Conservation (phyloP, 2,329 filamentous ascomycete species). For the Beauveria sp. region DNA sequence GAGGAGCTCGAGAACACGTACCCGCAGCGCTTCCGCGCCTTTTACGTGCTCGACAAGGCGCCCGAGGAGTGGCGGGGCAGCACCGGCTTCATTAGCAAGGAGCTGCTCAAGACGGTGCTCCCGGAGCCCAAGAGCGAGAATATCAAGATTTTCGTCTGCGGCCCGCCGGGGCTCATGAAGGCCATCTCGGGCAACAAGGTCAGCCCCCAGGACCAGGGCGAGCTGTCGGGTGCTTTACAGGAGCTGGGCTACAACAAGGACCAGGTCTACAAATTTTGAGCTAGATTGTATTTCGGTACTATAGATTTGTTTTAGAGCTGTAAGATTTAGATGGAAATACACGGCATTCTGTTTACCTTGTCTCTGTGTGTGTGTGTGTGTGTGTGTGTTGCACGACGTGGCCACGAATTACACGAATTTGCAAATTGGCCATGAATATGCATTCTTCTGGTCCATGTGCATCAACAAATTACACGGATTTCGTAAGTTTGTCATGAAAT, state of each 20-base stretch:
- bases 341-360: background rate
- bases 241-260: constrained; percentile 64
- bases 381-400: too few relatives aligned
- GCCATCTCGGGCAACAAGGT: constrained; percentile 84
- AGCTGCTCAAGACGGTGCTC: constrained; percentile 87
- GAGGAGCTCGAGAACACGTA: constrained; percentile 87
- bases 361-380: too few relatives aligned
- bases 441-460: background rate
- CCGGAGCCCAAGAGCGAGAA: constrained; percentile 87
- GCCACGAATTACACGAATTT: too few relatives aligned
- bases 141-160: constrained; percentile 95
- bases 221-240: constrained; percentile 72
- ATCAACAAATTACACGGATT: background rate
- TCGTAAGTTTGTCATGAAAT: too few relatives aligned
- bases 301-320: background rate
- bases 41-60: constrained; percentile 86
- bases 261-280: constrained; percentile 91
- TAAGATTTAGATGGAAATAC: constrained; percentile 9
- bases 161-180: constrained; percentile 88
- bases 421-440: background rate
- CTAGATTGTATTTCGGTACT: background rate
- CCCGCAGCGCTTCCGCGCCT: constrained; percentile 89
- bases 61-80: constrained; percentile 69
- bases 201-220: constrained; percentile 89
- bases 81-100: constrained; percentile 80